Percentiles rank a stretch among this genome's conserved stretches.
Conservation (phyloP, 768 basidiomycete genomes). For the Cystofilobasidium macerans region DNA sequence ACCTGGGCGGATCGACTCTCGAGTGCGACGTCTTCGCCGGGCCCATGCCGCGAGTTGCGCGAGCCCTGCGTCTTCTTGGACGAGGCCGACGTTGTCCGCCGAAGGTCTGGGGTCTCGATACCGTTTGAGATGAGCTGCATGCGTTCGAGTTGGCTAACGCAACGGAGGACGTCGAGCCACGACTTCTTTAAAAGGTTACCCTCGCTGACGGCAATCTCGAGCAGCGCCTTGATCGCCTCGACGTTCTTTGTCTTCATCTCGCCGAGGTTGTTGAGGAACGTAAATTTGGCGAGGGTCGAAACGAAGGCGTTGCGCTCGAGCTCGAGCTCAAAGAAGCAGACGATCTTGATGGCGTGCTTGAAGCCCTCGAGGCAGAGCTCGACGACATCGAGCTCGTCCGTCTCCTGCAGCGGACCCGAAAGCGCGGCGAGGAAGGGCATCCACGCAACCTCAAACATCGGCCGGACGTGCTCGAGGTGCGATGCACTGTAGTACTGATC, state of each 20-base stretch:
- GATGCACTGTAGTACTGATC: conserved; percentile 96
- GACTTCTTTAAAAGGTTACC: conserved; percentile 90
- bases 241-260: conserved; percentile 99
- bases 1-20: conserved; percentile 96
- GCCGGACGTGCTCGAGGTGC: conserved; percentile 87
- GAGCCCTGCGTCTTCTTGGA: conserved; percentile 1
- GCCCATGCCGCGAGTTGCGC: conserved; percentile 26
- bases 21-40: conserved; percentile 83
- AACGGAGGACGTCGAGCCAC: conserved; percentile 92
- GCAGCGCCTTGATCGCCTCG: conserved; percentile 90
- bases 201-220: conserved; percentile 92
- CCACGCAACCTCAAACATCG: conserved; percentile 99
- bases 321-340: conserved; percentile 93
- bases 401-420: conserved; percentile 86
- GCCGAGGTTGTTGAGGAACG: conserved; percentile 90
- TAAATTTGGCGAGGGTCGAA: conserved; percentile 90
- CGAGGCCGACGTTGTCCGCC: conserved; percentile 49
- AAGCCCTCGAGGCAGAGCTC: conserved; percentile 89
- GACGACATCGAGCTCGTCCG: conserved; percentile 84
- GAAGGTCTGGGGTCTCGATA: conserved; percentile 65
- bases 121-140: conserved; percentile 96
- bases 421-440: conserved; percentile 93
- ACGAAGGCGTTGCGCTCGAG: conserved; percentile 98
- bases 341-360: conserved; percentile 90
- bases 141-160: conserved; percentile 94